Conservation (phyloP, 2,329 filamentous ascomycete genomes). For the Dothideomycetes sp. region DNA sequence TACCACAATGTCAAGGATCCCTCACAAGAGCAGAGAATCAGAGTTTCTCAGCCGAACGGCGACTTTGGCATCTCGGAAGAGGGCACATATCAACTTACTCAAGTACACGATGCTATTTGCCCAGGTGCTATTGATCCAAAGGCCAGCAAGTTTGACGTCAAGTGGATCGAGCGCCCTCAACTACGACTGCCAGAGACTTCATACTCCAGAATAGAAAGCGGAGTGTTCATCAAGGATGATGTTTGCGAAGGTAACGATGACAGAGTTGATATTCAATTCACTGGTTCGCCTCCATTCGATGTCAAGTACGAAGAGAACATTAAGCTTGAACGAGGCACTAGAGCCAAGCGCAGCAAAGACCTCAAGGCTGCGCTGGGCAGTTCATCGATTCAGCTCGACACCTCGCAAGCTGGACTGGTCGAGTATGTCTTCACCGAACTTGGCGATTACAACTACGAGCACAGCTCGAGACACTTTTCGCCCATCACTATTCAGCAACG, state of each 20-base stretch:
- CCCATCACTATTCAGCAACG: constrained; percentile 68
- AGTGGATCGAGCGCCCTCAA: constrained; percentile 75
- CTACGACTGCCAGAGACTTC: constrained; percentile 53
- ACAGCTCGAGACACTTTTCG: constrained; percentile 55
- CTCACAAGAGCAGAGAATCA: constrained; percentile 24
- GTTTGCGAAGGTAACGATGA: constrained; percentile 95
- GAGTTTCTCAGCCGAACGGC: constrained; percentile 22
- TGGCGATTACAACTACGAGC: constrained; percentile 76
- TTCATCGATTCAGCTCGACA: constrained; percentile 78
- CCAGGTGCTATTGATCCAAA: constrained; percentile 68
- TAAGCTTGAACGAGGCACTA: constrained; percentile 57
- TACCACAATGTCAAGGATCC: constrained; percentile 46
- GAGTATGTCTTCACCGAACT: constrained; percentile 78
- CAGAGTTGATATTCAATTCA: constrained; percentile 69
- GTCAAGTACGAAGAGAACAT: constrained; percentile 73
- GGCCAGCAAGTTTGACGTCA: constrained; percentile 67
- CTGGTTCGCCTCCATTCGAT: constrained; percentile 69
- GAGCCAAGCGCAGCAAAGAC: constrained; percentile 56
- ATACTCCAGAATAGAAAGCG: constrained; percentile 45
- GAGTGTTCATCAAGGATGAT: constrained; percentile 61
- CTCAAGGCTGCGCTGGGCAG: constrained; percentile 69
- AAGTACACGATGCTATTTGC: constrained; percentile 70
- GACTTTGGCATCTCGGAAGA: constrained; percentile 20
- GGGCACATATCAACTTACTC: constrained; percentile 71
- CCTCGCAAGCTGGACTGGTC: constrained; percentile 69